Conservation (phyloP, 2,329 filamentous ascomycete genomes). For the Rhinocladiella mackenziei region DNA sequence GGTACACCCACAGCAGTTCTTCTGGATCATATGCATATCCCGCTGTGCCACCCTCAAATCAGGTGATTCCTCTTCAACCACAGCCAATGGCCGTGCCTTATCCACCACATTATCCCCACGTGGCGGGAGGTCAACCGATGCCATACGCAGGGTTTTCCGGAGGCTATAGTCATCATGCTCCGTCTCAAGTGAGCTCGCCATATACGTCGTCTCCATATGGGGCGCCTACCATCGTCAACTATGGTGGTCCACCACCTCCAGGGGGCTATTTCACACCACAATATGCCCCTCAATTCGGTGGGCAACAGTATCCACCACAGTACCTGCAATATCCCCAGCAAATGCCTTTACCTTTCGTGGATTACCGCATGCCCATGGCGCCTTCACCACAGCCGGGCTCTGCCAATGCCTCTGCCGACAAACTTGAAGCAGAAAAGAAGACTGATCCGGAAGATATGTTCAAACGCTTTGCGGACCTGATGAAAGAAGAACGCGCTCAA, state of each 20-base stretch:
- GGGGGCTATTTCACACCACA: slow-evolving; percentile 34
- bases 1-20: slow-evolving; percentile 41
- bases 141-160: slow-evolving; percentile 18
- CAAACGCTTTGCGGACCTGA: slow-evolving; percentile 57
- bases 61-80: slow-evolving; percentile 24
- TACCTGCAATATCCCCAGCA: slow-evolving; percentile 39
- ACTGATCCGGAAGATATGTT: slow-evolving; percentile 55
- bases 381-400: slow-evolving; percentile 41
- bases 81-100: slow-evolving; percentile 24
- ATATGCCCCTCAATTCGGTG: slow-evolving; percentile 34
- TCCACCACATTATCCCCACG: slow-evolving; percentile 17
- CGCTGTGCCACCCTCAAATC: slow-evolving; percentile 21
- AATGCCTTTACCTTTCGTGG: slow-evolving; percentile 31
- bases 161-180: slow-evolving; percentile 17
- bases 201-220: slow-evolving; percentile 32
- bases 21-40: slow-evolving; percentile 39
- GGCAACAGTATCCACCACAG: slow-evolving; percentile 29
- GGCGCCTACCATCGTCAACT: slow-evolving; percentile 40
- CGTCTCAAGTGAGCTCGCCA: slow-evolving; percentile 27
- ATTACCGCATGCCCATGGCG: slow-evolving; percentile 26
- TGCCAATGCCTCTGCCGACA: slow-evolving; percentile 21
- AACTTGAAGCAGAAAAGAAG: slow-evolving; percentile 47
- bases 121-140: slow-evolving; percentile 13
- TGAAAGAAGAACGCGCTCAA: slow-evolving; percentile 30
- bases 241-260: slow-evolving; percentile 30